A percentile compares a stretch with the other conserved stretches of the same genome.
Evolutionary conservation across 371 early-diverging fungal genomes (phyloP).

Genomic region (Mucor indicus): DNA sequence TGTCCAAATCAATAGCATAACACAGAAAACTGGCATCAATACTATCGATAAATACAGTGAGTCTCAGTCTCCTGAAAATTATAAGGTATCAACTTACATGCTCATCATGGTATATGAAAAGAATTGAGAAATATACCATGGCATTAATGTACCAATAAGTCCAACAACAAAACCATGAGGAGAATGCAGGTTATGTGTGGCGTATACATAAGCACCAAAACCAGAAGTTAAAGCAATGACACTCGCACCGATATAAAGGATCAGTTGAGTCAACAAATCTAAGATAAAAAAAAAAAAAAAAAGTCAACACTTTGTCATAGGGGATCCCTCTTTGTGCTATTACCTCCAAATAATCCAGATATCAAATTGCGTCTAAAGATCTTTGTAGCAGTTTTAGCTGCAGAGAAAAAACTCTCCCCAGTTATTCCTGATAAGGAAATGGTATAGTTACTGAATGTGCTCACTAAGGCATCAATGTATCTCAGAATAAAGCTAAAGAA

Average conservation of each 20-base stretch:
- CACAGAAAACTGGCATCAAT: slow-evolving; percentile 79
- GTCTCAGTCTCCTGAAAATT: too few relatives aligned
- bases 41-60: slow-evolving; percentile 40
- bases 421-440: slow-evolving; percentile 72
- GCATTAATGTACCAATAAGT: slow-evolving; percentile 58
- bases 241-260: slow-evolving; percentile 52
- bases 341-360: slow-evolving; percentile 63
- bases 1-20: slow-evolving; percentile 78
- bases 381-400: slow-evolving; percentile 63
- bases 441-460: slow-evolving; percentile 68
- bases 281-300: background rate
- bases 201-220: slow-evolving; percentile 63
- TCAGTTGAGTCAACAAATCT: slow-evolving; percentile 55
- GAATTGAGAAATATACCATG: slow-evolving; percentile 67
- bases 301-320: too few relatives aligned
- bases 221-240: slow-evolving; percentile 59
- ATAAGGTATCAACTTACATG: slow-evolving; percentile 58
- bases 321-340: too few relatives aligned
- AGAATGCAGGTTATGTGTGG: slow-evolving; percentile 58
- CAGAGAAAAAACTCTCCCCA: slow-evolving; percentile 58
- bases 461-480: slow-evolving; percentile 50
- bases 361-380: slow-evolving; percentile 73
- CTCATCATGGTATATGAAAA: slow-evolving; percentile 70
- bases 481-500: slow-evolving; percentile 21
- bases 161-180: slow-evolving; percentile 73